phyloP scores from a whole-genome alignment of 2,329 filamentous ascomycete species.

The Periconia macrospinosa region DNA sequence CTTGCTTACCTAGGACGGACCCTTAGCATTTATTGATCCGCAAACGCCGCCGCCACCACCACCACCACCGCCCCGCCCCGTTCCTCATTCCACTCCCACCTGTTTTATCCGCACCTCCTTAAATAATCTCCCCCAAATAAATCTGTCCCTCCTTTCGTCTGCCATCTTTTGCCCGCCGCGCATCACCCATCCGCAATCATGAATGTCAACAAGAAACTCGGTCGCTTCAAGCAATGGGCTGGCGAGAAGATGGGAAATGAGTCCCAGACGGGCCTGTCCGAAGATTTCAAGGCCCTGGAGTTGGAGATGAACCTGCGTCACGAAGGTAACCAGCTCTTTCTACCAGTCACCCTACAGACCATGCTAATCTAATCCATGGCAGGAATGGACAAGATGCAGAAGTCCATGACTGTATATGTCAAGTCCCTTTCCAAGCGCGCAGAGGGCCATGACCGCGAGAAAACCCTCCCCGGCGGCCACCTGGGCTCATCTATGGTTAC shows the following conservation, averaged over 20 bases:
- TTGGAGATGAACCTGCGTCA: conserved; percentile 86
- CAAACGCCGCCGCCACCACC: background rate
- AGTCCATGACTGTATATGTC: conserved; percentile 81
- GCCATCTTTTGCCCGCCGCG: too few species aligned
- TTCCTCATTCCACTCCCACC: background rate
- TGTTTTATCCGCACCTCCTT: background rate
- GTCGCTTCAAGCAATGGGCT: conserved; percentile 96
- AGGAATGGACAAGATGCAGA: conserved; percentile 91
- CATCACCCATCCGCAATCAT: conserved; percentile 39
- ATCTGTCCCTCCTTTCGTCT: background rate
- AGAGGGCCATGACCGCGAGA: conserved; percentile 86
- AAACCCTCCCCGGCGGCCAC: conserved; percentile 75
- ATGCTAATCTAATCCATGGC: conserved; percentile 7
- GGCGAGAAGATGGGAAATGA: conserved; percentile 95
- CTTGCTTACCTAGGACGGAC: background rate
- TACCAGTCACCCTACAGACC: conserved; percentile 9
- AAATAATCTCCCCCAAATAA: background rate
- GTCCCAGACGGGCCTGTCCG: conserved; percentile 80
- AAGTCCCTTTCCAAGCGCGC: conserved; percentile 85
- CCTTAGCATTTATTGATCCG: background rate
- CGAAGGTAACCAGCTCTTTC: conserved; percentile 64
- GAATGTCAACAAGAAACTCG: conserved; percentile 83
- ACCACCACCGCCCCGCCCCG: background rate
- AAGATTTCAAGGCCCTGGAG: conserved; percentile 90
- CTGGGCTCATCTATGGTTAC: conserved; percentile 82